Evolutionary conservation across 2,329 filamentous ascomycete genomes (phyloP).

Genomic region (Fusarium sp.): DNA sequence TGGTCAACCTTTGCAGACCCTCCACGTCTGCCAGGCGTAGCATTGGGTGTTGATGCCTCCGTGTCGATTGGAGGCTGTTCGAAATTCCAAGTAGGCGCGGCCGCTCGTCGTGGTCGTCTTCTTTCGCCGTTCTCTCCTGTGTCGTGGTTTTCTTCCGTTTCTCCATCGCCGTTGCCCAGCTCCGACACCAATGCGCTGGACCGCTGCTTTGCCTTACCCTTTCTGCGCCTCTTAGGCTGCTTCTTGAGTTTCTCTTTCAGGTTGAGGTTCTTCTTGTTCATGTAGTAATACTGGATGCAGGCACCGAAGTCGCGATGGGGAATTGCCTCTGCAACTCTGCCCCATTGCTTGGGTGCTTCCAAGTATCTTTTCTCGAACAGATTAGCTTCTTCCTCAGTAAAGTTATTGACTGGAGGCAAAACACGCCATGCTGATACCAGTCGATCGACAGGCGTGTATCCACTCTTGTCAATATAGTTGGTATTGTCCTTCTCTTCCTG

Average conservation of each 20-base stretch:
- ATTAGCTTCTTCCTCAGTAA: slow-evolving; percentile 75
- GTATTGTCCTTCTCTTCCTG: slow-evolving; percentile 68
- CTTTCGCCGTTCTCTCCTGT: slow-evolving; percentile 70
- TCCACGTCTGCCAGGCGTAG: slow-evolving; percentile 68
- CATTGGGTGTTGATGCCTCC: slow-evolving; percentile 67
- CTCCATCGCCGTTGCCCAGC: slow-evolving; percentile 69
- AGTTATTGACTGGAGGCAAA: slow-evolving; percentile 78
- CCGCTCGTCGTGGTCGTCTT: slow-evolving; percentile 70
- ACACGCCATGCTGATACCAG: slow-evolving; percentile 78
- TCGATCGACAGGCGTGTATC: slow-evolving; percentile 71
- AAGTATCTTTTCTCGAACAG: slow-evolving; percentile 80
- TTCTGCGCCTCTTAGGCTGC: slow-evolving; percentile 69
- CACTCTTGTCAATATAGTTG: slow-evolving; percentile 73
- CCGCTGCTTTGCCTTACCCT: slow-evolving; percentile 68
- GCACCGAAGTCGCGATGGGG: slow-evolving; percentile 78
- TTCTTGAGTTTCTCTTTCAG: slow-evolving; percentile 81
- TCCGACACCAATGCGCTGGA: slow-evolving; percentile 75
- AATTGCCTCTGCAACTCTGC: slow-evolving; percentile 76
- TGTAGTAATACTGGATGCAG: slow-evolving; percentile 88
- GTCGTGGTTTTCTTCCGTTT: slow-evolving; percentile 66
- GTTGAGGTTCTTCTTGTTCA: slow-evolving; percentile 79
- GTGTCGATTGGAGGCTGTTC: slow-evolving; percentile 70
- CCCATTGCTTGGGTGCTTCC: slow-evolving; percentile 85
- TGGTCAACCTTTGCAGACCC: slow-evolving; percentile 57
- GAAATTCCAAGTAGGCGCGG: slow-evolving; percentile 77